Evolutionary conservation across 2,329 filamentous ascomycete genomes (phyloP).

Genomic region (Ophiocordyceps camponoti-saundersi): DNA sequence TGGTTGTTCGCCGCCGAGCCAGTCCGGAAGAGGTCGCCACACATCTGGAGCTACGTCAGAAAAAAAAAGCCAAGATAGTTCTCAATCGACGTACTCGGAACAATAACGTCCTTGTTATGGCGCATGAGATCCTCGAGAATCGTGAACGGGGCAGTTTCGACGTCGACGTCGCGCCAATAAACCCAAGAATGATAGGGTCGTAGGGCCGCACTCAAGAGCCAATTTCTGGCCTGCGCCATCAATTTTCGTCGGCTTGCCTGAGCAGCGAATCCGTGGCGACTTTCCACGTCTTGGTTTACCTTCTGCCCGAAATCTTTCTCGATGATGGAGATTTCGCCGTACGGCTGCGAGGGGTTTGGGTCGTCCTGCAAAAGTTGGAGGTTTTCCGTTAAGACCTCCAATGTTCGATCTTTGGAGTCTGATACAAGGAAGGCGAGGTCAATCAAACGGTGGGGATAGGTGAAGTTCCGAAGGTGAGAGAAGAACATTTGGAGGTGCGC

Average conservation of each 20-base stretch:
- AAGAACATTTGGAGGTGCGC: constrained; percentile 96
- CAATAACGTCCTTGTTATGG: constrained; percentile 96
- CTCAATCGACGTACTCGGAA: constrained; percentile 59
- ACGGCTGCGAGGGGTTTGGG: constrained; percentile 62
- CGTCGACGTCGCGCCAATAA: constrained; percentile 97
- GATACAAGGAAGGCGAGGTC: constrained; percentile 94
- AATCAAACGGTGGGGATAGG: constrained; percentile 91
- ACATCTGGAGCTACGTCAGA: constrained; percentile 47
- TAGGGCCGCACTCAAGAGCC: constrained; percentile 83
- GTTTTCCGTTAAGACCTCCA: constrained; percentile 56
- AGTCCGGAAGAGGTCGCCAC: constrained; percentile 95
- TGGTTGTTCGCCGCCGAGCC: constrained; percentile 94
- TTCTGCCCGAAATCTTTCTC: constrained; percentile 98
- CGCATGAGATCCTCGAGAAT: constrained; percentile 97
- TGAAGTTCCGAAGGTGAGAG: constrained; percentile 88
- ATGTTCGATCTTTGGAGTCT: constrained; percentile 86
- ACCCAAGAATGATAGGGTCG: constrained; percentile 97
- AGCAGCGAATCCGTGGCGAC: constrained; percentile 89
- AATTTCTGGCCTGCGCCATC: constrained; percentile 96
- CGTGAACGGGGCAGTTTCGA: constrained; percentile 91
- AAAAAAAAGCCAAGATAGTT: background rate
- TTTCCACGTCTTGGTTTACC: constrained; percentile 95
- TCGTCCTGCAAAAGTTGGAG: constrained; percentile 68
- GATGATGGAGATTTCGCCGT: constrained; percentile 92
- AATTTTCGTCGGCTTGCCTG: constrained; percentile 87